phyloP scores from a whole-genome alignment of 306 rosid species.

The Acacia acuminata region DNA sequence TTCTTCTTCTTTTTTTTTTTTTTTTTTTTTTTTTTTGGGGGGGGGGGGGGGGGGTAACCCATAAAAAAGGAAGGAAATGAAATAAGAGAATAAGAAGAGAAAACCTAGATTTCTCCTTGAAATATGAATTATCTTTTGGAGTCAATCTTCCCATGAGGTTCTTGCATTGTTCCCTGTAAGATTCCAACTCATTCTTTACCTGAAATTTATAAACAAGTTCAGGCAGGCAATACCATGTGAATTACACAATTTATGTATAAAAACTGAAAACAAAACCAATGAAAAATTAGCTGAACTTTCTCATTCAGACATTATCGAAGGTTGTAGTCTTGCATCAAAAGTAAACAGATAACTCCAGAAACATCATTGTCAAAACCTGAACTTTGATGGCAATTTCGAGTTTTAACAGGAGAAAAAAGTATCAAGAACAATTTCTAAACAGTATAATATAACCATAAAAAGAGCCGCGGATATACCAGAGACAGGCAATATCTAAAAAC shows the following conservation, averaged over 20 bases:
- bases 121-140: constrained; percentile 38
- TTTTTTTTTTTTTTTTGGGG: no score
- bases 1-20: no score
- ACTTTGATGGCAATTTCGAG: constrained; percentile 3
- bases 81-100: background rate
- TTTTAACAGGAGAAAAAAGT: background rate
- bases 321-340: constrained; percentile 1
- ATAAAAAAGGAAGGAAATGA: background rate
- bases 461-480: background rate
- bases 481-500: constrained; percentile 8
- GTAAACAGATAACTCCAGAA: background rate
- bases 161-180: constrained; percentile 59
- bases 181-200: constrained; percentile 70
- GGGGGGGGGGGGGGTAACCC: no score
- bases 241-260: constrained; percentile 1
- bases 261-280: background rate
- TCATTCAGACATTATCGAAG: background rate
- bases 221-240: constrained; percentile 16
- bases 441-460: background rate
- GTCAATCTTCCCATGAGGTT: constrained; percentile 44
- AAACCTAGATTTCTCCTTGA: constrained; percentile 59
- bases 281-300: background rate
- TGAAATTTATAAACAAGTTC: constrained; percentile 34
- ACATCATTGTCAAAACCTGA: background rate
- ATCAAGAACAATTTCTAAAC: constrained; percentile 8